These are phyloP conservation scores for Immersiella caudata DNA, from an alignment of 495 filamentous ascomycete genomes.

Conservation along the genomic window DNA sequence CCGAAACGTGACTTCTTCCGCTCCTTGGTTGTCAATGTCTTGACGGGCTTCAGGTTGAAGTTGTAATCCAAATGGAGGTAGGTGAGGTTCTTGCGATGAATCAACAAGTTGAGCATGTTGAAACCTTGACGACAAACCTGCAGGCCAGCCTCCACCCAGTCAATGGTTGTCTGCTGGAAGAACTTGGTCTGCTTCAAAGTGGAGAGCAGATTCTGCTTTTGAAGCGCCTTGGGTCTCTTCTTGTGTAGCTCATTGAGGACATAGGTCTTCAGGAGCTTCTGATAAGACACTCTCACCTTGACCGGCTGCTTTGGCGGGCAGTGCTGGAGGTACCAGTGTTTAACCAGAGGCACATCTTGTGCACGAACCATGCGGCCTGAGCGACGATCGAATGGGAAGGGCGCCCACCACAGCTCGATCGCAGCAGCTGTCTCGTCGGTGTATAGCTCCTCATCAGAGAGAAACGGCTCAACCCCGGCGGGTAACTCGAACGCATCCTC, in stretches of 20 bases:
- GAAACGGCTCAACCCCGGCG: slow-evolving; percentile 78
- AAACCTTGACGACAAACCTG: slow-evolving; percentile 98
- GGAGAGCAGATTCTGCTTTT: slow-evolving; percentile 88
- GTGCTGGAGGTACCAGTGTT: slow-evolving; percentile 98
- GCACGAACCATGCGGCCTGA: slow-evolving; percentile 98
- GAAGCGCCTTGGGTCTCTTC: slow-evolving; percentile 90
- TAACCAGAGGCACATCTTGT: slow-evolving; percentile 95
- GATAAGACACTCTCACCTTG: slow-evolving; percentile 98
- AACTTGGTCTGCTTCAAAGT: slow-evolving; percentile 96
- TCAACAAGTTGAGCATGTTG: slow-evolving; percentile 98
- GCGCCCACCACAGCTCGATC: slow-evolving; percentile 97
- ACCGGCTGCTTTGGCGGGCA: slow-evolving; percentile 86
- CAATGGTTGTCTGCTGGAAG: slow-evolving; percentile 98
- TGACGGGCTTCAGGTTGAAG: slow-evolving; percentile 99
- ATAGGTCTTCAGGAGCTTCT: slow-evolving; percentile 95
- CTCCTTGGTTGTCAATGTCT: slow-evolving; percentile 98
- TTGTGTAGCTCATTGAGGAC: slow-evolving; percentile 97
- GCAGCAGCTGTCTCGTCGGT: slow-evolving; percentile 89
- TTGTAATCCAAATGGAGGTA: slow-evolving; percentile 99
- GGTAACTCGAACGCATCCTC: slow-evolving; percentile 85
- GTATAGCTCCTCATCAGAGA: slow-evolving; percentile 87
- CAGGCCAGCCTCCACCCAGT: slow-evolving; percentile 98
- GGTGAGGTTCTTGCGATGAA: slow-evolving; percentile 97
- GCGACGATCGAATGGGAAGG: slow-evolving; percentile 91
- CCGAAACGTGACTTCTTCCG: slow-evolving; percentile 99